Evolutionary conservation across 108 stramenopile species (phyloP).

Genomic region (Nitzschia palea): DNA sequence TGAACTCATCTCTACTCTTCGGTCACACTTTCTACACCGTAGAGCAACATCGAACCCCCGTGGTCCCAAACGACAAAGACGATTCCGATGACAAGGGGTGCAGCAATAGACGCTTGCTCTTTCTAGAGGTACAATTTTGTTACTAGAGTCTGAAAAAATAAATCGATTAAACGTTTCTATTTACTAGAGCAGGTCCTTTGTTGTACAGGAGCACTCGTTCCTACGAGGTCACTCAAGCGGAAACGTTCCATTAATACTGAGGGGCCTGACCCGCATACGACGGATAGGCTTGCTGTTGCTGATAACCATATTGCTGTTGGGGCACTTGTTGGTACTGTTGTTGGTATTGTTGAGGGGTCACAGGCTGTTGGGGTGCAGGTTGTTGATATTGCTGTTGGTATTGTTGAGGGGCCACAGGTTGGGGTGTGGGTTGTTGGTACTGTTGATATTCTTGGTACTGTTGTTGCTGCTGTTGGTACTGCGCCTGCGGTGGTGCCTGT

Average conservation of each 20-base stretch:
- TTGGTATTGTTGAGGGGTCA: constrained; percentile 12
- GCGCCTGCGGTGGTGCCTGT: constrained; percentile 12
- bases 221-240: too few species aligned
- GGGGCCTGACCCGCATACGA: neutral
- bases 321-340: constrained; percentile 27
- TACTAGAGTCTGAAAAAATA: too few species aligned
- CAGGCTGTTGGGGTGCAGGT: constrained; percentile 17
- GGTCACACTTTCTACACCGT: too few species aligned
- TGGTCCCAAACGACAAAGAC: too few species aligned
- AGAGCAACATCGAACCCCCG: too few species aligned
- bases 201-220: too few species aligned
- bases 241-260: neutral
- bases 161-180: too few species aligned
- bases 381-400: constrained; percentile 5
- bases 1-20: too few species aligned
- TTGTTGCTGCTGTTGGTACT: constrained; percentile 5
- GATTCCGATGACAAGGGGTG: too few species aligned
- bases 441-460: constrained; percentile 12
- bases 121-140: too few species aligned
- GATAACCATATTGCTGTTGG: constrained; percentile 8
- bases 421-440: constrained; percentile 4
- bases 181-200: too few species aligned
- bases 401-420: constrained; percentile 13
- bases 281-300: constrained; percentile 22
- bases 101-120: too few species aligned